Evolutionary conservation across 129 eudicot species (phyloP), one percentile per base, ranked within the genome.

Genomic region (Helichrysum umbraculigerum): DNA sequence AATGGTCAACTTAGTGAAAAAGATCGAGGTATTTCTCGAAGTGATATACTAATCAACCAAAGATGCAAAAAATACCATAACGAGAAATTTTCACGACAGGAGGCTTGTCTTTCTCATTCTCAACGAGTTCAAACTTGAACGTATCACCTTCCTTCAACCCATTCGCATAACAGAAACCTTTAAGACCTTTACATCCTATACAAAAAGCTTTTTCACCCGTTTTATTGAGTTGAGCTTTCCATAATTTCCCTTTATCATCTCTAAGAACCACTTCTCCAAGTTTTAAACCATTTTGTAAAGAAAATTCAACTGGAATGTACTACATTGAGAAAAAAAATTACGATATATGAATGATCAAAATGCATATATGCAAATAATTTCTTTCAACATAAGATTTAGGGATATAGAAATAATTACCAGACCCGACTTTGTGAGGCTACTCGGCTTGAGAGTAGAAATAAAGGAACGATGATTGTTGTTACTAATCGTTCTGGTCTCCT

Each of bases 281-380:
- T 30, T 19, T 21, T 22, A 77, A 77, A 25, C 70, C 62, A 29
- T 77, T 77, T 62, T 32, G 59, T 22, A 17, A 59, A 9, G 67
- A 64, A 69, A 79, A 79, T 14, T 62, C n/a, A 35, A 10, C 4
- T n/a, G 83, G 83, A 54, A 79, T 34, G 29, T 79, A 5, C 78
- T 79, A 54, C 20, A n/a, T n/a, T n/a, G n/a, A n/a, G n/a, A n/a
- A n/a, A n/a, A n/a, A n/a, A n/a, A n/a, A 79, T 44, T 22, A 41
- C 35, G 16, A 3, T 29, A 3, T 1, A 17, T 17, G 21, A 20
- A 2, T 44, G 17, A 61, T 28, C 42, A 42, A 15, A 29, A 66
- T 6, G 34, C n/a, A n/a, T 32, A 32, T 32, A 32, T 32, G 9
- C 41, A 35, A 2, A 57, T 57, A 57, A 6, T 56, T 56, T 54